Evolutionary conservation across 2,329 filamentous ascomycete species (phyloP), one percentile per base, ranked within the genome.

Genomic region (Colletotrichum eleusines): DNA sequence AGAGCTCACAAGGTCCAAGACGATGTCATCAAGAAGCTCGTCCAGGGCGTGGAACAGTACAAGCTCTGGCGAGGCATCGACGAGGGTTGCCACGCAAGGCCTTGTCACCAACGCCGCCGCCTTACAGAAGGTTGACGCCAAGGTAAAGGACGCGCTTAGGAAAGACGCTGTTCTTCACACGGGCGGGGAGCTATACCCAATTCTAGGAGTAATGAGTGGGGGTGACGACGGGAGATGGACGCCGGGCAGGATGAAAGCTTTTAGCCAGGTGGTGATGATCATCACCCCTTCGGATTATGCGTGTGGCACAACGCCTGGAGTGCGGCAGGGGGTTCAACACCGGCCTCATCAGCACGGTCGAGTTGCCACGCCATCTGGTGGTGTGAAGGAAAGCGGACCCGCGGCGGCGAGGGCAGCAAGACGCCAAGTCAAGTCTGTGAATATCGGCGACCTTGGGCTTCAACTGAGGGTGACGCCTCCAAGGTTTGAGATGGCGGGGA

Each of bases 221-320:
- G n/a, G 91, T 92, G 85, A 92, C 81, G 16, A 83, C 84, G 72
- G n/a, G 86, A 90, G 46, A 94, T 93, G 91, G 81, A 85, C 67
- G 82, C 94, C 71, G 87, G 89, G 33, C 83, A 84, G 2, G 91
- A 94, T 74, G 91, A 94, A n/a, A 79, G 93, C 91, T 0, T 94
- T 94, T 75, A 91, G 91, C 0, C 92, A 91, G 1, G 86, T 94
- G 0, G 90, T 91, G 0, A 91, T 89, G 0, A 78, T 94, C n/a
- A n/a, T n/a, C n/a, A n/a, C n/a, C n/a, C n/a, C n/a, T n/a, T n/a
- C n/a, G 84, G 4, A 75, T 80, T 23, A 84, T 81, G 79, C 78
- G 83, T 38, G 78, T 86, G 38, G 81, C 82, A 31, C 84, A 85
- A 72, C 81, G 78, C 26, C 78, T 91, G 40, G 86, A 91, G 63